Base-by-base conservation (phyloP, 768 basidiomycete genomes). In the Termitomyces sp. region DNA sequence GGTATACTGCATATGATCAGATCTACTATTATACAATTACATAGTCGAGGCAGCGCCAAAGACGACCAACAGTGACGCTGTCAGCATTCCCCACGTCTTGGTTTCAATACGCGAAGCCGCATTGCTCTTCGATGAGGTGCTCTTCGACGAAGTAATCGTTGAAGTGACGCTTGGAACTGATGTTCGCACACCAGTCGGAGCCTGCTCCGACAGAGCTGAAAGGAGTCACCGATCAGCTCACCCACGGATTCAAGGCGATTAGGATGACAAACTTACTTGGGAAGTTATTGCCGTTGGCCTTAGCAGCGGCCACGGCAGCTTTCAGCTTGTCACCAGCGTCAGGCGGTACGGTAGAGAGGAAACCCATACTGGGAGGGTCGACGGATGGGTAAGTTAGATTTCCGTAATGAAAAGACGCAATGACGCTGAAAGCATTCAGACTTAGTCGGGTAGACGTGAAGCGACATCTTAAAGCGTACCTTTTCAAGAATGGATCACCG, bases 401-500 rank as follows among this genome's bases (percentile, higher is more conserved):
- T 7, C 90, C 90, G 65, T 82, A 90, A 68, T 90, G 81, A 66
- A 83, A 91, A 21, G 87, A 72, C 11, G 83, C 77, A 17, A 90
- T 64, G 7, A 84, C 86, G 14, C 90, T 89, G 61, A 25, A 53
- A 21, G 17, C 23, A 49, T 32, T 32, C 38, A 52, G 38, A 16
- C 12, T 23, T 23, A 2, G 14, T 40, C 38, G 27, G 6, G 5
- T 40, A 10, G 10, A 17, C 9, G 23, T 49, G 19, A 9, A 53
- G 17, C 10, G n/a, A 37, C 43, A n/a, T 41, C 44, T 43, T 16
- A 19, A 31, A 23, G 71, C 82, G 44, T 59, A 90, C 88, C 86
- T 79, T 66, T 90, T 90, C 57, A 92, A 63, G 62, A 91, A 91
- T 1, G 90, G 89, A 61, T 79, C 81, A 2, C 90, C 90, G 31